phyloP scores from a whole-genome alignment of 2,329 filamentous ascomycete genomes.

The Ophiostoma himal-ulmi region DNA sequence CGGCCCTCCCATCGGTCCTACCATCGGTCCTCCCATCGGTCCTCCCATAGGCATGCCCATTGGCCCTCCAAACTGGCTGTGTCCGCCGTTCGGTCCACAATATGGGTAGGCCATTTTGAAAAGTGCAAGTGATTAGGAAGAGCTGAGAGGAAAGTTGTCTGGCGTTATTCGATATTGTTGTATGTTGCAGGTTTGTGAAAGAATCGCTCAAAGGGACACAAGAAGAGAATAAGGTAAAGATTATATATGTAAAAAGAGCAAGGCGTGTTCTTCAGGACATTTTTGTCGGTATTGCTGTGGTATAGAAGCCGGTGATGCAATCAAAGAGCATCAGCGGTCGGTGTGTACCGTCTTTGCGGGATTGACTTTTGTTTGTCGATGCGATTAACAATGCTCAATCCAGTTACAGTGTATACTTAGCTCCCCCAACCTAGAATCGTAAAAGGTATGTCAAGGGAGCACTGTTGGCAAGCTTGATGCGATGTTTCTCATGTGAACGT shows the following conservation, averaged over 20 bases:
- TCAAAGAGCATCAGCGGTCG: neutral
- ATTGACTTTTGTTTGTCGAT: neutral
- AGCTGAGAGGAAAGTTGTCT: neutral
- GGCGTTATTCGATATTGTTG: neutral
- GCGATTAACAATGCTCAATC: neutral
- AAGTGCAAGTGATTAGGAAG: neutral
- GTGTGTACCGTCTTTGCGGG: neutral
- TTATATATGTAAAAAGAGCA: neutral
- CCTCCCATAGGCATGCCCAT: neutral
- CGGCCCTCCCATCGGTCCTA: neutral
- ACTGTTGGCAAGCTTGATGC: neutral
- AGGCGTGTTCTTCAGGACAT: neutral
- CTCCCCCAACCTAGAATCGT: neutral
- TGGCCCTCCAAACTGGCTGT: neutral
- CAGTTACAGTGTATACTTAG: neutral
- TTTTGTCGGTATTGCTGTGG: neutral
- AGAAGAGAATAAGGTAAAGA: neutral
- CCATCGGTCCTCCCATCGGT: neutral
- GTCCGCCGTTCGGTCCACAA: neutral
- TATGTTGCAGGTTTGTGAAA: neutral
- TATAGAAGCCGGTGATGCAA: neutral
- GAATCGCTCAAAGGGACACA: neutral
- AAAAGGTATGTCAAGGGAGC: neutral
- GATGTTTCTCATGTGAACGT: neutral
- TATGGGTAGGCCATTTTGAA: conserved; percentile 6